Evolutionary conservation across 78 protist genomes (phyloP).

Genomic region (Polysphondylium violaceum): DNA sequence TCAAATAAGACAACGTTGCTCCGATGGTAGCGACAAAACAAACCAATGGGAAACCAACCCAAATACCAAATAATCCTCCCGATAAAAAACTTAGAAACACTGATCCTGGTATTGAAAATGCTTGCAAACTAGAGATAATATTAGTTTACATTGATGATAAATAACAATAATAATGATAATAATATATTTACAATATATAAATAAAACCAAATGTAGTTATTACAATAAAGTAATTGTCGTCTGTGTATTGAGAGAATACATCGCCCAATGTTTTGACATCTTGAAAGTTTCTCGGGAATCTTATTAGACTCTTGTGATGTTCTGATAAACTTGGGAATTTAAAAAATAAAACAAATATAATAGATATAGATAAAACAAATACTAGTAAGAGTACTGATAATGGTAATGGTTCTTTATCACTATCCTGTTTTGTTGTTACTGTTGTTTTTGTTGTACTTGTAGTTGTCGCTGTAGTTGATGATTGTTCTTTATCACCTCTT

Average conservation of each 20-base stretch:
- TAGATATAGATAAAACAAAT: conserved; percentile 27
- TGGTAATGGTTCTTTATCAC: conserved; percentile 55
- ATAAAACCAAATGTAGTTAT: conserved; percentile 43
- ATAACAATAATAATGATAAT: neutral
- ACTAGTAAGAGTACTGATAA: conserved; percentile 12
- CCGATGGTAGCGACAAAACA: conserved; percentile 75
- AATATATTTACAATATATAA: conserved; percentile 69
- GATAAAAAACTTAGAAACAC: conserved; percentile 70
- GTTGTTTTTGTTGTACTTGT: too few species aligned
- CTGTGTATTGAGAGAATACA: conserved; percentile 70
- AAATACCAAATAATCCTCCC: conserved; percentile 81
- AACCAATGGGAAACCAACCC: conserved; percentile 83
- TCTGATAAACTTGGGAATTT: conserved; percentile 53
- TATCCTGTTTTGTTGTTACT: too few species aligned
- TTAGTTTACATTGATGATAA: neutral
- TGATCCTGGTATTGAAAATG: conserved; percentile 86
- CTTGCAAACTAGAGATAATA: conserved; percentile 50
- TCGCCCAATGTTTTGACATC: conserved; percentile 72
- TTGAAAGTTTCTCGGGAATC: conserved; percentile 49
- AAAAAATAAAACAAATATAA: conserved; percentile 40
- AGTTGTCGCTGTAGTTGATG: too few species aligned
- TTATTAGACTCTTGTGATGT: conserved; percentile 47
- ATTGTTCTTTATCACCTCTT: too few species aligned
- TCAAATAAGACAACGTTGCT: conserved; percentile 48
- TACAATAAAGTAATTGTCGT: conserved; percentile 69